Base-by-base conservation (phyloP, 305 asterid genomes). In the Caryopteris hybrid region DNA sequence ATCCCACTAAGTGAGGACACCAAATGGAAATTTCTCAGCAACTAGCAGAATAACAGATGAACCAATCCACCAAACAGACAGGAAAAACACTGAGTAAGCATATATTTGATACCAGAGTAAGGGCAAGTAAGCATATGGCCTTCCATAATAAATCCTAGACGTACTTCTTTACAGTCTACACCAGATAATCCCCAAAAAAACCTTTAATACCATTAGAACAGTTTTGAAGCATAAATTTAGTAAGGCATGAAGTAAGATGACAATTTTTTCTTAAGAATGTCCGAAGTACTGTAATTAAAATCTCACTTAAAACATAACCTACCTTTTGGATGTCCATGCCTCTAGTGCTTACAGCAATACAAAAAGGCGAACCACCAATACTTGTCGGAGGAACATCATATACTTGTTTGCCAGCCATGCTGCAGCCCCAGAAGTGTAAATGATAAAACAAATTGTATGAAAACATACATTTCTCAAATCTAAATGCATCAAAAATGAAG, bases 341-440 rank as follows among this genome's bases (percentile, higher is more conserved):
- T 83, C 98, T 89, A 70, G 70, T 78, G 77, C 96, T 81, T 70
- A 94, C 85, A 68, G 97, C 96, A 81, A 94, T 77, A 83, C 99
- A 94, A 70, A 74, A 85, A 51, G 79, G 83, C 18, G 96, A 86
- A 65, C 96, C 99, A 57, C 96, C 98, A 67, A 94, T 88, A 76
- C 79, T 94, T 66, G 87, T 45, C 1, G 90, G 87, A 78, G 99
- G 98, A 76, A 94, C 92, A 73, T 94, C 98, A 76, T 61, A 87
- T 58, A 89, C 93, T 85, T 94, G 98, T 79, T 88, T 94, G 54
- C 98, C 97, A 77, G 97, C 87, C 97, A 91, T 85, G 85, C 98
- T 94, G 93, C 80, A 83, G 67, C 70, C 16, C 64, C 66, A 64
- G 53, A 66, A 65, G 61, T 38, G 42, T 13, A 69, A 48, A 62